phyloP scores from a whole-genome alignment of 169 alveolate genomes.

The Babesia ovata region DNA sequence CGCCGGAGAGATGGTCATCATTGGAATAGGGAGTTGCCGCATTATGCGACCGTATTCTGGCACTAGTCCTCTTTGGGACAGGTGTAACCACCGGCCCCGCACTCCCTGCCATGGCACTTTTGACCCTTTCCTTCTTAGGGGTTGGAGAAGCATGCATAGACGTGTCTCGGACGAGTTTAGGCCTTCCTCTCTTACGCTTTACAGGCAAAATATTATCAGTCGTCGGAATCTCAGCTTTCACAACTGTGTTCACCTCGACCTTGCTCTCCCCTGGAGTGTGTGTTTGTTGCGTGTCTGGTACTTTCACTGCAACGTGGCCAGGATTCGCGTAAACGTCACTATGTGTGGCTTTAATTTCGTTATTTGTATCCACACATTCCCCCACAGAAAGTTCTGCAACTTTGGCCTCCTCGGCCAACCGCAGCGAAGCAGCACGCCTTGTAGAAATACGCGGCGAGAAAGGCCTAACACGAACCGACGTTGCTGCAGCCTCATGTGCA shows the following conservation, averaged over 20 bases:
- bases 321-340: background rate
- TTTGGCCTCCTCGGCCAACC: background rate
- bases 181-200: conserved; percentile 29
- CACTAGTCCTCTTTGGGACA: conserved; percentile 19
- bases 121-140: conserved; percentile 2
- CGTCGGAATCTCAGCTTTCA: background rate
- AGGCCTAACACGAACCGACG: background rate
- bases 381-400: background rate
- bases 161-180: background rate
- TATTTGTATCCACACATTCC: background rate
- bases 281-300: background rate
- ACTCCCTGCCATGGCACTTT: background rate
- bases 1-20: conserved; percentile 23
- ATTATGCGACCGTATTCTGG: conserved; percentile 24
- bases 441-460: conserved; percentile 8
- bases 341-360: background rate
- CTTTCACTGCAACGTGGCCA: background rate
- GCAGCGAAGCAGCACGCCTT: conserved; percentile 7
- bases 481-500: background rate
- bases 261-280: background rate
- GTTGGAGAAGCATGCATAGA: background rate
- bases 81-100: background rate
- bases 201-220: background rate
- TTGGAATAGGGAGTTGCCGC: background rate
- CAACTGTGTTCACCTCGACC: background rate